Evolutionary conservation across 257 asterid genomes (phyloP).

Genomic region (Cordia subcordata): DNA sequence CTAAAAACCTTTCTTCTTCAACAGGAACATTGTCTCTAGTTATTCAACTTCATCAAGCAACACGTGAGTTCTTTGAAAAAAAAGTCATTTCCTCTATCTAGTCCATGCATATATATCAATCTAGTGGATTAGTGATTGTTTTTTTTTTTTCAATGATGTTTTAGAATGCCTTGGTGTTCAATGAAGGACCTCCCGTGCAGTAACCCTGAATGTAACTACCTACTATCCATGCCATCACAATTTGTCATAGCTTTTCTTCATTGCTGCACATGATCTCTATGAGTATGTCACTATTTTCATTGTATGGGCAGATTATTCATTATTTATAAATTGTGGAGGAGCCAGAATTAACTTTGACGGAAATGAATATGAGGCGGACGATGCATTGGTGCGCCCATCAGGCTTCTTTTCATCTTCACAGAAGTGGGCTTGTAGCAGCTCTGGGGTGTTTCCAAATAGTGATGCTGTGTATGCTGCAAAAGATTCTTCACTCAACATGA

Average conservation of each 20-base stretch:
- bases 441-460: constrained; percentile 32
- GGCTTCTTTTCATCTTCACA: constrained; percentile 34
- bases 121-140: no score
- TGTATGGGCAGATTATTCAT: constrained; percentile 43
- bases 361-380: constrained; percentile 55
- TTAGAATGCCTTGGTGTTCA: constrained; percentile 65
- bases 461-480: constrained; percentile 23
- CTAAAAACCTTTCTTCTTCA: constrained; percentile 10
- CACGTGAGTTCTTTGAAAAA: constrained; percentile 46
- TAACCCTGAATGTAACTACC: constrained; percentile 36
- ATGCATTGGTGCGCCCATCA: constrained; percentile 41
- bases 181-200: constrained; percentile 63
- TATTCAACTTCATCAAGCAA: constrained; percentile 40
- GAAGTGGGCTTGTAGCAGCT: constrained; percentile 82
- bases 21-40: constrained; percentile 81
- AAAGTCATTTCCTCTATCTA: not conserved
- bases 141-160: not conserved
- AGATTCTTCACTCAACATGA: constrained; percentile 22
- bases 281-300: constrained; percentile 1
- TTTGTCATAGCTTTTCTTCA: not conserved
- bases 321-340: constrained; percentile 91
- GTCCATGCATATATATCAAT: no score
- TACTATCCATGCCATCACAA: not conserved
- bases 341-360: constrained; percentile 30
- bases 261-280: not conserved